Evolutionary conservation across 129 eudicot genomes (phyloP), one percentile per base, ranked within the genome.

Genomic region (Glebionis coronaria): DNA sequence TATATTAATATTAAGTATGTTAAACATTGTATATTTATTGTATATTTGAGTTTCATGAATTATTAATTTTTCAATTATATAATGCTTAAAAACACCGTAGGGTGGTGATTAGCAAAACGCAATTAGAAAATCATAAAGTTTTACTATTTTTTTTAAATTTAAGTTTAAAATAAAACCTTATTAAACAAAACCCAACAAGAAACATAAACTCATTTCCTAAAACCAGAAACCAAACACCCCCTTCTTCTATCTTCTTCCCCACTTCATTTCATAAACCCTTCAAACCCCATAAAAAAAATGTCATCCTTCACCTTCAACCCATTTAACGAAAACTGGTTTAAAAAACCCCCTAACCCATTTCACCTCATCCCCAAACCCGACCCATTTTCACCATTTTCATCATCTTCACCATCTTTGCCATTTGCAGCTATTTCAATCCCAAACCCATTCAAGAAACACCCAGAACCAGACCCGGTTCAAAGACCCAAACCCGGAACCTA

Each of bases 251-350:
- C 71, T 55, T 61, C 73, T 73, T 44, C 76, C n/a, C n/a, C n/a
- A n/a, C 28, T 49, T 47, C 29, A 44, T 28, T 15, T 31, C 40
- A 31, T 4, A 31, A 31, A 31, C 40, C 40, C 40, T 31, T 31
- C 38, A 29, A 29, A 29, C 4, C 38, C 38, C 12, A 56, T 15
- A 16, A 60, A 75, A 91, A 77, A 91, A 23, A 23, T 2, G 1
- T 23, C 25, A 23, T 23, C 25, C 25, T 76, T 85, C 9, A 91
- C 83, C 73, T 83, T 91, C 75, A 85, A 84, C 35, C 94, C 97
- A 19, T 91, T 88, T 65, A 83, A 82, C 5, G 91, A 88, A 44
- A 88, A 88, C 81, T 91, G 90, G 88, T 91, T 91, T 81, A 82
- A 71, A 59, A 85, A 81, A 62, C 95, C 91, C 25, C 85, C 84